Percentiles rank a stretch among this genome's conserved stretches.
These are phyloP conservation scores for Dactylellina parvicollis DNA, from an alignment of 2,329 filamentous ascomycete species.

Conservation along the genomic window DNA sequence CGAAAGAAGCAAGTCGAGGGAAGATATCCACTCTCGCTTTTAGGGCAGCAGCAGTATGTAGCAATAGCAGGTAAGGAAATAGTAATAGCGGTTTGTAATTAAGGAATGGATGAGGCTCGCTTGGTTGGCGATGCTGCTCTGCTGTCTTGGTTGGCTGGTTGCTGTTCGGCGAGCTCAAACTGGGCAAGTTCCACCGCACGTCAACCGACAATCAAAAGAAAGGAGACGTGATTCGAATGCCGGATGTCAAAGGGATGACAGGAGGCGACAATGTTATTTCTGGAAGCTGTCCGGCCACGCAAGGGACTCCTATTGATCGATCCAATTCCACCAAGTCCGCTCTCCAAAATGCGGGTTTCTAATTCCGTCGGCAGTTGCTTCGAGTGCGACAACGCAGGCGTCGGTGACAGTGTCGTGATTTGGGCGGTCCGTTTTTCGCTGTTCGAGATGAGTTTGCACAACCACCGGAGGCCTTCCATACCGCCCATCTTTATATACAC, in stretches of 20 bases:
- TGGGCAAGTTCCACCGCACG: slow-evolving; percentile 8
- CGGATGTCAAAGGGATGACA: background rate
- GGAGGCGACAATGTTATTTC: no score
- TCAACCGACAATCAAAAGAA: background rate
- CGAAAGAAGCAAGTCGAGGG: slow-evolving; percentile 46
- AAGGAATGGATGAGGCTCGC: slow-evolving; percentile 21
- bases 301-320: no score
- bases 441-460: no score
- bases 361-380: no score
- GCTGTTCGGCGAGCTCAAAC: slow-evolving; percentile 51
- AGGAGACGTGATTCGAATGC: background rate
- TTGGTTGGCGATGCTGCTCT: slow-evolving; percentile 16
- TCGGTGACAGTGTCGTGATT: no score
- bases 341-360: no score
- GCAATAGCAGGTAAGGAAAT: slow-evolving; percentile 1
- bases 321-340: no score
- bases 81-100: background rate
- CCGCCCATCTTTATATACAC: background rate
- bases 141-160: background rate
- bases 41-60: no score
- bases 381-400: no score
- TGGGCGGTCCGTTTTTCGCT: no score
- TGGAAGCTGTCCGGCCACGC: no score
- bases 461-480: no score
- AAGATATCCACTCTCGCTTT: background rate